Base-by-base conservation (phyloP, 2,329 filamentous ascomycete species). In the Alternaria rosae region DNA sequence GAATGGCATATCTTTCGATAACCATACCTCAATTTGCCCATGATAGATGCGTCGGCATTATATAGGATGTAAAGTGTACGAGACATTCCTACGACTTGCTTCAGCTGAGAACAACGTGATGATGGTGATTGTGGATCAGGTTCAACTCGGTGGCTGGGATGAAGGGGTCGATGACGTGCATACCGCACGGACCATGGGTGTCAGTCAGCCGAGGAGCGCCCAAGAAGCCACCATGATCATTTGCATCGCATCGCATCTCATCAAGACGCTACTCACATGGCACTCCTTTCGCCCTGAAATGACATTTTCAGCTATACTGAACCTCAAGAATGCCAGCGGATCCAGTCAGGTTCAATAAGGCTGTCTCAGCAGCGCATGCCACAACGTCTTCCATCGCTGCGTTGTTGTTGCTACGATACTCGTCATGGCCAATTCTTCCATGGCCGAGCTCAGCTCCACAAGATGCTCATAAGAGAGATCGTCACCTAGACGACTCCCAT, bases 1-100 rank as follows among this genome's bases (percentile, higher is more conserved):
- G 47, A 51, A 23, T 51, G 47, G 47, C 47, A 51, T 21, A 51
- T 51, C 28, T 51, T 51, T 10, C 47, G 47, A 35, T 51, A 51
- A 4, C 47, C 28, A 9, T 51, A 51, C 25, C 28, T 30, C 25
- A 51, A 26, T 26, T 51, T 51, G 25, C 47, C 47, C 26, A 51
- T 35, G 47, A 51, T 35, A 21, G 47, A 51, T 30, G 47, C 47
- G 26, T 51, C 47, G 47, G 47, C 47, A 35, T 51, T 51, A 13
- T 35, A 51, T 10, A 51, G 8, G 17, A 51, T 12, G 20, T 51
- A 51, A 15, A 51, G 47, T 35, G 47, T 23, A 35, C 47, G 15
- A 12, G 47, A 51, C 28, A 35, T 35, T 30, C 2, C 13, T 32
- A n/a, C 1, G 26, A 50, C 6, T 12, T 6, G 17, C 25, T 28